These are phyloP conservation scores for Patellifolia procumbens DNA, from an alignment of 179 eudicot species.

Conservation along the genomic window DNA sequence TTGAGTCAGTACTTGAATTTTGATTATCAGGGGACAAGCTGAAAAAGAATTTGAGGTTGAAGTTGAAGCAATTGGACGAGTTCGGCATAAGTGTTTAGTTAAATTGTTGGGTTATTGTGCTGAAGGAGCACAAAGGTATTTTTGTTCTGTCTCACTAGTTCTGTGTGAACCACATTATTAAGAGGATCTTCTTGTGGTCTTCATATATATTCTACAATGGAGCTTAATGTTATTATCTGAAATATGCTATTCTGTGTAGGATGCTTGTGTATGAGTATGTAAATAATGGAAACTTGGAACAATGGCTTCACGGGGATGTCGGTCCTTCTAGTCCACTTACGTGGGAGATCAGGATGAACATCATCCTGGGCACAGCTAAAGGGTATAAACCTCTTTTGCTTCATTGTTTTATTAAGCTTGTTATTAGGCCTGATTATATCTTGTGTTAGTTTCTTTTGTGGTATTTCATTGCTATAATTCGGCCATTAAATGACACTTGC, in stretches of 20 bases:
- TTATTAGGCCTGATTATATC: background rate
- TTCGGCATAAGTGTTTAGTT: slow-evolving; percentile 40
- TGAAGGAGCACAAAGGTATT: slow-evolving; percentile 43
- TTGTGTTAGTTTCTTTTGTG: background rate
- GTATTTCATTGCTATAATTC: slow-evolving; percentile 18
- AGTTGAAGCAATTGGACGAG: slow-evolving; percentile 43
- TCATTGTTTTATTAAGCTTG: background rate
- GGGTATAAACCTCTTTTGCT: slow-evolving; percentile 42
- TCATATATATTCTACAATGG: slow-evolving; percentile 1
- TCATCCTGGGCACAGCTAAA: slow-evolving; percentile 70
- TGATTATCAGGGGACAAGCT: slow-evolving; percentile 39
- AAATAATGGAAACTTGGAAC: slow-evolving; percentile 77
- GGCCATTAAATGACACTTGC: background rate
- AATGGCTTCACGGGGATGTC: slow-evolving; percentile 82
- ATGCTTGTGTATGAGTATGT: slow-evolving; percentile 77
- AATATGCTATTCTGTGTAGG: slow-evolving; percentile 32
- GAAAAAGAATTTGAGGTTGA: slow-evolving; percentile 44
- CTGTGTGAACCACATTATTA: background rate
- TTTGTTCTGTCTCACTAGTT: background rate
- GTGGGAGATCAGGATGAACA: slow-evolving; percentile 71
- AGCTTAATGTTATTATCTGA: slow-evolving; percentile 2
- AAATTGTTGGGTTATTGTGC: slow-evolving; percentile 43
- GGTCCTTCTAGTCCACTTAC: slow-evolving; percentile 67
- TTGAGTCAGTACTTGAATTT: slow-evolving; percentile 6
- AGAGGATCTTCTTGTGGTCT: background rate